Conservation (phyloP, 768 basidiomycete genomes). For the Megacollybia marginata region DNA sequence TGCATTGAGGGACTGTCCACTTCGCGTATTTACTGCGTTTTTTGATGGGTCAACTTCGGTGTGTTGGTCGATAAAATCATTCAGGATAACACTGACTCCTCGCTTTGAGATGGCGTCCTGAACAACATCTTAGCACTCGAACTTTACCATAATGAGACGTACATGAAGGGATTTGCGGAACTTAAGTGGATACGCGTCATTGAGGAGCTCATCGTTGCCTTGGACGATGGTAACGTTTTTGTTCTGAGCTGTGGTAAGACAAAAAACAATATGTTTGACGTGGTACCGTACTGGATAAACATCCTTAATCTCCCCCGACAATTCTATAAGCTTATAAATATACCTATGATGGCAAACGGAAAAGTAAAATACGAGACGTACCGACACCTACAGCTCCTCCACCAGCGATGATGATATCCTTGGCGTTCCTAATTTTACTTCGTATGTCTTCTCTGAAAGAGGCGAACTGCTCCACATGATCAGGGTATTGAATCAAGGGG, state of each 20-base stretch:
- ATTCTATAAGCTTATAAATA: conserved; percentile 23
- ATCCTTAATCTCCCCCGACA: conserved; percentile 36
- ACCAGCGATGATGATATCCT: conserved; percentile 30
- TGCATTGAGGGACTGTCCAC: conserved; percentile 39
- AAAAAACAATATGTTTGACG: background rate
- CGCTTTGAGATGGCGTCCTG: conserved; percentile 32
- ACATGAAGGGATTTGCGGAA: too few species aligned
- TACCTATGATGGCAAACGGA: too few species aligned
- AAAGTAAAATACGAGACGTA: conserved; percentile 9
- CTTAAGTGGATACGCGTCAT: conserved; percentile 44
- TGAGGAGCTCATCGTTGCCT: conserved; percentile 42
- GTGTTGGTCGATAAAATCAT: conserved; percentile 44
- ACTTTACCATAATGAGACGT: too few species aligned
- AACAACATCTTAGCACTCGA: too few species aligned
- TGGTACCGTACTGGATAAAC: conserved; percentile 21
- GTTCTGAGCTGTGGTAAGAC: conserved; percentile 18
- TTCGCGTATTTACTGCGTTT: conserved; percentile 39
- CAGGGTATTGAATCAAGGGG: conserved; percentile 28
- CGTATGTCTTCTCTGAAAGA: conserved; percentile 12
- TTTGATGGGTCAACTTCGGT: conserved; percentile 28
- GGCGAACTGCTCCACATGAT: conserved; percentile 14
- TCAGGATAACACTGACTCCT: conserved; percentile 43
- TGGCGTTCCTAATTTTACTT: conserved; percentile 22
- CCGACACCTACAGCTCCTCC: conserved; percentile 34
- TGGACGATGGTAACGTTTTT: conserved; percentile 60